Conservation (phyloP, 129 eudicot species). For the Chrysanthemum seticuspe region DNA sequence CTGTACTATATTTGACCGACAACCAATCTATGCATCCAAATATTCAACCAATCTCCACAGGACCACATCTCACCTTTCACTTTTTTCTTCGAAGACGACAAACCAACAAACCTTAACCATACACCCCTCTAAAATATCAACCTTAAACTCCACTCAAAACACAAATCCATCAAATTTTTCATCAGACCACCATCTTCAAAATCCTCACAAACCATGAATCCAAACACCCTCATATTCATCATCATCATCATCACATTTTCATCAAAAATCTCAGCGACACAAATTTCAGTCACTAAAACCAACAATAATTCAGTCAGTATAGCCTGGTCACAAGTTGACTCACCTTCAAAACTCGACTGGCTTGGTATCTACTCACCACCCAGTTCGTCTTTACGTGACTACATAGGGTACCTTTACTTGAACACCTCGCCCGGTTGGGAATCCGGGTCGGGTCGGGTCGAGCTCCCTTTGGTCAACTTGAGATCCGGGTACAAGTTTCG, state of each 20-base stretch:
- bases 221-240: neutral
- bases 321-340: conserved; percentile 62
- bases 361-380: conserved; percentile 91
- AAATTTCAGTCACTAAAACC: conserved; percentile 29
- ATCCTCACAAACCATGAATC: conserved; percentile 19
- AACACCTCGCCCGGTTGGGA: conserved; percentile 61
- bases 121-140: neutral
- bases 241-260: neutral
- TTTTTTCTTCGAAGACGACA: conserved; percentile 24
- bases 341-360: conserved; percentile 81
- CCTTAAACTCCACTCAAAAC: conserved; percentile 23
- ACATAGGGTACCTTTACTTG: conserved; percentile 84
- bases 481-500: conserved; percentile 75
- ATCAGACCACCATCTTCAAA: conserved; percentile 17
- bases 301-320: conserved; percentile 34
- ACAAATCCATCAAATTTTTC: neutral
- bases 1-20: neutral
- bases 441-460: conserved; percentile 79
- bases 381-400: conserved; percentile 50
- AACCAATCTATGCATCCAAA: neutral
- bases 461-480: conserved; percentile 64
- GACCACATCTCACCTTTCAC: conserved; percentile 21
- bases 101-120: conserved; percentile 13
- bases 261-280: conserved; percentile 26
- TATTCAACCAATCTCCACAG: neutral